Evolutionary conservation across 345 rosid genomes (phyloP).

Genomic region (Gossypium thurberi): DNA sequence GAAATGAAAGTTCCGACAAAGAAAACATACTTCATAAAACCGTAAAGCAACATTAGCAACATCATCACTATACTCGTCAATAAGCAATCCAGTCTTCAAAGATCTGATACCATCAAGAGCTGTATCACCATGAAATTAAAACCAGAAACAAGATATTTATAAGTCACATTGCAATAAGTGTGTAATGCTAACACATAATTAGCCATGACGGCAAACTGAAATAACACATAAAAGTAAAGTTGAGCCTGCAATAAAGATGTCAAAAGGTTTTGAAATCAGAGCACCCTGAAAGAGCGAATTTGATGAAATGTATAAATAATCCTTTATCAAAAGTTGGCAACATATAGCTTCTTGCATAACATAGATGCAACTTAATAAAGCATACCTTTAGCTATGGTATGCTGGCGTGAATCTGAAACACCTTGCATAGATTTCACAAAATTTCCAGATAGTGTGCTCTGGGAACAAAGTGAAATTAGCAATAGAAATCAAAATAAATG

Average conservation of each 20-base stretch:
- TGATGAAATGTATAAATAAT: not conserved
- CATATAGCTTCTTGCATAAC: not conserved
- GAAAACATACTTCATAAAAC: slow-evolving; percentile 54
- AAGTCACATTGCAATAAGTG: not conserved
- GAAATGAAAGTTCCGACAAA: slow-evolving; percentile 8
- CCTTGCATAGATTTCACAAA: slow-evolving; percentile 43
- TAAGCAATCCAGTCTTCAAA: slow-evolving; percentile 47
- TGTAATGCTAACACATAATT: not conserved
- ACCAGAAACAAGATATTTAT: not conserved
- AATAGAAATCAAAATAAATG: not conserved
- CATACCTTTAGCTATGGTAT: slow-evolving; percentile 45
- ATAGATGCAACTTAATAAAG: slow-evolving; percentile 5
- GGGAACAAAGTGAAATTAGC: slow-evolving; percentile 11
- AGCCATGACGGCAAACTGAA: not conserved
- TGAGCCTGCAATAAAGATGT: not conserved
- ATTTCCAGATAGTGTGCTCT: slow-evolving; percentile 55
- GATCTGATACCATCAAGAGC: slow-evolving; percentile 51
- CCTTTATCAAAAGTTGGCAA: not conserved
- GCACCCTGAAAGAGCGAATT: not conserved
- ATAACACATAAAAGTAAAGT: not conserved
- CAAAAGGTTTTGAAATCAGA: not conserved
- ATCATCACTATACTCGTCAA: slow-evolving; percentile 59
- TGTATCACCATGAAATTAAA: slow-evolving; percentile 23
- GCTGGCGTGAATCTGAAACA: slow-evolving; percentile 40
- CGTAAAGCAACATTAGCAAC: slow-evolving; percentile 44